These are phyloP conservation scores for Candida verbasci DNA, from an alignment of 805 yeast species.

Conservation along the genomic window DNA sequence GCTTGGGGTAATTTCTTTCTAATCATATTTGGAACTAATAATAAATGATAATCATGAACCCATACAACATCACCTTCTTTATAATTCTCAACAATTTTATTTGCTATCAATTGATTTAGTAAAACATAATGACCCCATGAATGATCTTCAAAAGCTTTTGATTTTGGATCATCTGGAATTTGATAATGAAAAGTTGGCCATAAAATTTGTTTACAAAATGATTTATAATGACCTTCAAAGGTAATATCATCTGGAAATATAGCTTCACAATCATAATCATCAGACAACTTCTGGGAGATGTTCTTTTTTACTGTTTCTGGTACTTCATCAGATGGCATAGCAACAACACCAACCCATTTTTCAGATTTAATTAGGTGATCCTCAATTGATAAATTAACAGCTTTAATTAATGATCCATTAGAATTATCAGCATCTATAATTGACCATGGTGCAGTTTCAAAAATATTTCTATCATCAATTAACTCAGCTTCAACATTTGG, in stretches of 20 bases:
- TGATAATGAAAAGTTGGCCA: conserved; percentile 96
- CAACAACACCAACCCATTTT: conserved; percentile 86
- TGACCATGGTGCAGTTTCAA: conserved; percentile 66
- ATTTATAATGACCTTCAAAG: conserved; percentile 85
- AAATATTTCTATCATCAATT: conserved; percentile 38
- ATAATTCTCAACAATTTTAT: conserved; percentile 62
- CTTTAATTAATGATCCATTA: conserved; percentile 85
- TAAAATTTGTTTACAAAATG: conserved; percentile 87
- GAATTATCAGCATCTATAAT: conserved; percentile 69
- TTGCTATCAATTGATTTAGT: conserved; percentile 77
- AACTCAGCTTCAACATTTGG: conserved; percentile 51
- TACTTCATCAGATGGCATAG: conserved; percentile 85
- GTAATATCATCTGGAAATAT: conserved; percentile 74
- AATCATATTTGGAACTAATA: conserved; percentile 82
- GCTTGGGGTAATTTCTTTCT: conserved; percentile 74
- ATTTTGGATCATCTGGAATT: conserved; percentile 90
- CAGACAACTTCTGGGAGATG: conserved; percentile 48
- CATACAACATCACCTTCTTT: conserved; percentile 62
- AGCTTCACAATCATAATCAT: conserved; percentile 54
- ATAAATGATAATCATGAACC: conserved; percentile 91
- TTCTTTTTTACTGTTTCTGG: conserved; percentile 50
- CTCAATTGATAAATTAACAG: conserved; percentile 57
- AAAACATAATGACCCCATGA: conserved; percentile 83
- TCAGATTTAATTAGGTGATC: no score
- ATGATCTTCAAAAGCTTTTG: conserved; percentile 92